Evolutionary conservation across 495 filamentous ascomycete genomes (phyloP).

Genomic region (Recurvomyces mirabilis): DNA sequence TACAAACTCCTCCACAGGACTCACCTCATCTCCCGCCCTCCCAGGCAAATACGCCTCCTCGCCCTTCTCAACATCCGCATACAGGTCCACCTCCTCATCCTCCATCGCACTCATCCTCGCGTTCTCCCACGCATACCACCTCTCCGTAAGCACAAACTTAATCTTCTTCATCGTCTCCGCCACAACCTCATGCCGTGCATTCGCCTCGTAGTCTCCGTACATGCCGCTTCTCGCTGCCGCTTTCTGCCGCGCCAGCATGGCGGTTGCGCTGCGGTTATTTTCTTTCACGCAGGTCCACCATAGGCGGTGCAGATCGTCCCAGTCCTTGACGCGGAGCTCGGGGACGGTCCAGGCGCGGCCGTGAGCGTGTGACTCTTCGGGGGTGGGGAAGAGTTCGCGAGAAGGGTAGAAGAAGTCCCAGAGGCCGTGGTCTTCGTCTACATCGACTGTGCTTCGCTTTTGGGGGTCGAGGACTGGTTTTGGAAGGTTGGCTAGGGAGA

Average conservation of each 20-base stretch:
- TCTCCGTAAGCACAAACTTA: conserved; percentile 73
- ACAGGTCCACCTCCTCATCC: conserved; percentile 50
- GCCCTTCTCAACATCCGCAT: conserved; percentile 13
- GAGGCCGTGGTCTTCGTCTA: conserved; percentile 73
- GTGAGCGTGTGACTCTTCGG: conserved; percentile 43
- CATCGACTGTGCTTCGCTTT: conserved; percentile 40
- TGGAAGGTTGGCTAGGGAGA: conserved; percentile 61
- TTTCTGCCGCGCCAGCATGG: conserved; percentile 50
- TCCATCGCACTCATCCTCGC: conserved; percentile 57
- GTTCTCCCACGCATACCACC: conserved; percentile 83
- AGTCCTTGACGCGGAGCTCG: conserved; percentile 78
- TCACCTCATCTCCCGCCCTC: conserved; percentile 1
- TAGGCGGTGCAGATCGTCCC: conserved; percentile 82
- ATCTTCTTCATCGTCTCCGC: conserved; percentile 63
- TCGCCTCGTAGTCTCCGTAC: conserved; percentile 56
- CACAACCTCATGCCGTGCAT: conserved; percentile 50
- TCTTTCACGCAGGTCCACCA: conserved; percentile 97
- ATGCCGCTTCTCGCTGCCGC: conserved; percentile 49
- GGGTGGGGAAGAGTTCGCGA: conserved; percentile 51
- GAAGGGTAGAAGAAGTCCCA: conserved; percentile 78
- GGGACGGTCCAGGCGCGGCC: conserved; percentile 76
- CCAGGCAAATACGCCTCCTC: conserved; percentile 37
- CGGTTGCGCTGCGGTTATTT: conserved; percentile 78
- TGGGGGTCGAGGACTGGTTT: conserved; percentile 49
- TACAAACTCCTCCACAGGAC: background rate